Percentiles rank a stretch among this genome's conserved stretches.
These are phyloP conservation scores for Stagonosporopsis vannaccii DNA, from an alignment of 2,329 filamentous ascomycete genomes.

Conservation along the genomic window DNA sequence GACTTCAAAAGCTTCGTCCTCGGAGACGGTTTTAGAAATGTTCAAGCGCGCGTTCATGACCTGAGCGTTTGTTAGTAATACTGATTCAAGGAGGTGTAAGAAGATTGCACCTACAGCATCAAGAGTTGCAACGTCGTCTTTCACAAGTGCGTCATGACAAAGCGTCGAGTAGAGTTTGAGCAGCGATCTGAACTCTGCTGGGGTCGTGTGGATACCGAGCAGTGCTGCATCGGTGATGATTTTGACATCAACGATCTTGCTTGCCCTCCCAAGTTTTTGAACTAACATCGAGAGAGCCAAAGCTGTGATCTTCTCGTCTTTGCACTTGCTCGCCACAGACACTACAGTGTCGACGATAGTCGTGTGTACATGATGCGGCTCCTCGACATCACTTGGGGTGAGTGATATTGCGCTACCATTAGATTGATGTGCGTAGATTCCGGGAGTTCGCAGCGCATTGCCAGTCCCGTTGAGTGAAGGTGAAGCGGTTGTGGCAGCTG, in stretches of 20 bases:
- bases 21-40: slow-evolving; percentile 73
- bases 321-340: slow-evolving; percentile 80
- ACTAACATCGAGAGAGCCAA: slow-evolving; percentile 93
- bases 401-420: slow-evolving; percentile 83
- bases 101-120: slow-evolving; percentile 68
- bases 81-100: neutral
- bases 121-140: slow-evolving; percentile 71
- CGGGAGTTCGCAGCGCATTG: slow-evolving; percentile 53
- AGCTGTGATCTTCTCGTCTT: slow-evolving; percentile 91
- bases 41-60: slow-evolving; percentile 80
- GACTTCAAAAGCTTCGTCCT: slow-evolving; percentile 79
- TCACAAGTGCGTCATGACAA: slow-evolving; percentile 74
- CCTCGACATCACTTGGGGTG: slow-evolving; percentile 76
- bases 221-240: slow-evolving; percentile 84
- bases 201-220: slow-evolving; percentile 77
- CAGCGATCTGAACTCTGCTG: slow-evolving; percentile 83
- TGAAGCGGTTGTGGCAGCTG: slow-evolving; percentile 57
- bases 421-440: slow-evolving; percentile 54
- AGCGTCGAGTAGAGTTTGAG: slow-evolving; percentile 83
- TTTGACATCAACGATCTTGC: slow-evolving; percentile 77
- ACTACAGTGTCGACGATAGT: slow-evolving; percentile 97
- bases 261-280: slow-evolving; percentile 93
- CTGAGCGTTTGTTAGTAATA: slow-evolving; percentile 47
- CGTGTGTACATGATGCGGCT: slow-evolving; percentile 76
- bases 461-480: slow-evolving; percentile 57